phyloP scores from a whole-genome alignment of 2,329 filamentous ascomycete species.

The Davidsoniella virescens region DNA sequence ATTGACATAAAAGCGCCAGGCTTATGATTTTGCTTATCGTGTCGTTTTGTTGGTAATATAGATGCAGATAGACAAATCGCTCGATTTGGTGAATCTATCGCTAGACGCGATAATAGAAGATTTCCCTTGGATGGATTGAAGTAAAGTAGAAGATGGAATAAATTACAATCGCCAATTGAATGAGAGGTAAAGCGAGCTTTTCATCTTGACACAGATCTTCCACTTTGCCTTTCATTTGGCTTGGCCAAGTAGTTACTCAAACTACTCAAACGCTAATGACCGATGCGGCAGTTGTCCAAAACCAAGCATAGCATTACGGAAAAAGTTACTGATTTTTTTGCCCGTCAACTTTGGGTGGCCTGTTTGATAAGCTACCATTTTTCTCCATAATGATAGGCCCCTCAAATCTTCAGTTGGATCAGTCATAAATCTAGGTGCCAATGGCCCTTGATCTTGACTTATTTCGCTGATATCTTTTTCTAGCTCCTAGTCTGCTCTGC shows the following conservation, averaged over 20 bases:
- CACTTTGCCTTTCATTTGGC: background rate
- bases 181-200: background rate
- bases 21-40: background rate
- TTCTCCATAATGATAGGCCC: background rate
- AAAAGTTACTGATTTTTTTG: too few relatives aligned
- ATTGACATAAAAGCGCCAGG: background rate
- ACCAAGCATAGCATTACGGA: too few relatives aligned
- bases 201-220: background rate
- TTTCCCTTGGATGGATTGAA: background rate
- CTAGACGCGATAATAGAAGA: slow-evolving; percentile 11
- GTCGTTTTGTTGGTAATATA: background rate
- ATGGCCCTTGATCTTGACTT: background rate
- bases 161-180: background rate
- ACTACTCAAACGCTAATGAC: too few relatives aligned
- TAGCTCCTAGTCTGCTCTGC: too few relatives aligned
- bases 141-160: background rate
- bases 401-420: too few relatives aligned
- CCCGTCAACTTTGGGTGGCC: too few relatives aligned
- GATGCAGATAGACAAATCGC: slow-evolving; percentile 10
- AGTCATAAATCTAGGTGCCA: too few relatives aligned
- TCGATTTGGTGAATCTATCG: slow-evolving; percentile 18
- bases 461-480: too few relatives aligned
- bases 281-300: too few relatives aligned
- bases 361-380: background rate
- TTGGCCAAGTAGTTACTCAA: too few relatives aligned